These are phyloP conservation scores for Potentilla sterilis DNA, from an alignment of 306 rosid genomes.

Conservation along the genomic window DNA sequence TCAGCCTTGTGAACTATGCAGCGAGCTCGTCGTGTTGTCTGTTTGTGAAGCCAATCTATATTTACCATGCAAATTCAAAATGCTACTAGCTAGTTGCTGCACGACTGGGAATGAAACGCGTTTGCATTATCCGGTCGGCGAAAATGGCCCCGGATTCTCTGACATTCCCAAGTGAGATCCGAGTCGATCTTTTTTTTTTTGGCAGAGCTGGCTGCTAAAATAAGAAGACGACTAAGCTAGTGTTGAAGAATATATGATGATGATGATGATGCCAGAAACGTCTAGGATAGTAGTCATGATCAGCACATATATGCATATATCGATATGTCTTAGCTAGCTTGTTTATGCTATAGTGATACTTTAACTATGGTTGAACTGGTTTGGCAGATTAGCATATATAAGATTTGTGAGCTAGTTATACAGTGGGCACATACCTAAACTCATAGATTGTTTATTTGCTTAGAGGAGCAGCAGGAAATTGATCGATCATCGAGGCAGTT, in stretches of 20 bases:
- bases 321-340: neutral
- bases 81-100: neutral
- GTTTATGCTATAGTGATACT: neutral
- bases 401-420: neutral
- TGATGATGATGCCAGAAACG: neutral
- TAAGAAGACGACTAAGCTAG: neutral
- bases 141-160: neutral
- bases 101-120: conserved; percentile 4
- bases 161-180: neutral
- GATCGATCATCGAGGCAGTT: neutral
- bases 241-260: neutral
- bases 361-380: neutral
- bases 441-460: neutral
- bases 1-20: neutral
- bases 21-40: neutral
- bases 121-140: conserved; percentile 3
- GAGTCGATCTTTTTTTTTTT: neutral
- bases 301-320: neutral
- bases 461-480: neutral
- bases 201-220: neutral
- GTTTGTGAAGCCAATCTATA: neutral
- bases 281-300: neutral
- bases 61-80: neutral
- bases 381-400: neutral
- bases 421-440: neutral